These are phyloP conservation scores for Claviceps monticola DNA, from an alignment of 2,329 filamentous ascomycete species.

Conservation along the genomic window DNA sequence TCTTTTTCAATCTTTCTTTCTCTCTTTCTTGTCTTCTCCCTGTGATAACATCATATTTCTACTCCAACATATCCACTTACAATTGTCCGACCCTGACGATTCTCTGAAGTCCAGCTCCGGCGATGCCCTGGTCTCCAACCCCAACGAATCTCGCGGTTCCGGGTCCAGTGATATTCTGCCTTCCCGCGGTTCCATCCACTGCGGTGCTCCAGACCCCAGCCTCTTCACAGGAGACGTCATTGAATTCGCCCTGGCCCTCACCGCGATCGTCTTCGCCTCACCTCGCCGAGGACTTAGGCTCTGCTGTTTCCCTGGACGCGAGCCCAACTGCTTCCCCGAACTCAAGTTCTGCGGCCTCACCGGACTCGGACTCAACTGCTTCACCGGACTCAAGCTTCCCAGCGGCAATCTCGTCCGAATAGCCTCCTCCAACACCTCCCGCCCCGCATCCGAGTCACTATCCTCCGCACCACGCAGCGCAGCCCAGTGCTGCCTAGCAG, in stretches of 20 bases:
- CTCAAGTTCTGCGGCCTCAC: conserved; percentile 12
- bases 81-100: conserved; percentile 30
- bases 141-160: conserved; percentile 12
- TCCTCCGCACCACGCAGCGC: neutral
- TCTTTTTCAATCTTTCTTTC: no score
- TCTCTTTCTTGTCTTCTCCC: neutral
- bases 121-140: neutral
- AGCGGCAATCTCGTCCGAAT: conserved; percentile 40
- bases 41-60: neutral
- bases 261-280: conserved; percentile 3
- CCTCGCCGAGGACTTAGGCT: no score
- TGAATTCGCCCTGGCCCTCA: conserved; percentile 23
- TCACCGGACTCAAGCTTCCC: conserved; percentile 43
- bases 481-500: neutral
- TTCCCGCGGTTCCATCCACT: conserved; percentile 4
- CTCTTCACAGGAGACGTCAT: conserved; percentile 11
- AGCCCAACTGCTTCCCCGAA: conserved; percentile 29
- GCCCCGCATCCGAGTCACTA: conserved; percentile 11
- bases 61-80: conserved; percentile 20
- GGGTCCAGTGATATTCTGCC: conserved; percentile 4
- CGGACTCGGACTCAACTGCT: conserved; percentile 32
- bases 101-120: conserved; percentile 11
- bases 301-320: conserved; percentile 27
- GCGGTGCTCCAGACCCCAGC: neutral
- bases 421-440: conserved; percentile 34